Evolutionary conservation across 176 grass and related monocot species (phyloP), one percentile per base, ranked within the genome.

Genomic region (Panicum miliaceum): DNA sequence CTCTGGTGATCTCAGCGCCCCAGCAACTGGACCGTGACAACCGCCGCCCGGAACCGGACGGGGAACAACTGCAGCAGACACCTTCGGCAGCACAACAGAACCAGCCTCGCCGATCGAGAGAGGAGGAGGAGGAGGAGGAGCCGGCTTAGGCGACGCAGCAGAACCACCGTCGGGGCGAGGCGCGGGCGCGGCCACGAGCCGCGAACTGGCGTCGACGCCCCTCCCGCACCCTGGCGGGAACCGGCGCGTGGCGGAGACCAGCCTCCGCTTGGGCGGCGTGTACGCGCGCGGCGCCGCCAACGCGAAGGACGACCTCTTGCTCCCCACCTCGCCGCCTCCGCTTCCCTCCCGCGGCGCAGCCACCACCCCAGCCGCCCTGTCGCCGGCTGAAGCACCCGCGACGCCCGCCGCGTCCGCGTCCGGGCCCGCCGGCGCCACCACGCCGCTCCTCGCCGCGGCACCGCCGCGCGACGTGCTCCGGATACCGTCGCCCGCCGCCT

Each of bases 151-250:
- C 15, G 26, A 23, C 59, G 32, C 27, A 15, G 6, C 4, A 11
- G 60, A 63, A 16, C 9, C 45, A 8, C 10, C 41, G 12, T 19
- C 52, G 23, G 53, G n/a, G 46, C 41, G n/a, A n/a, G n/a, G 6
- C 13, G 56, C 12, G 27, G 48, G 48, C 0, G 50, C 50, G 50
- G 14, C 27, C 14, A 11, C 57, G 22, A 71, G 19, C 32, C 51
- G n/a, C 11, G 52, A 45, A 25, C 19, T 19, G 7, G 4, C 19
- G 52, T 20, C 52, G 52, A 6, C 52, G 52, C 38, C 62, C 57
- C 71, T 75, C 47, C 81, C 87, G 56, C 34, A 70, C 12, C 82
- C 65, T 19, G 56, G 67, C 22, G 66, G 59, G 66, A 68, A 90
- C 13, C 16, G 20, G 5, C 84, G 77, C 4, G 23, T 11, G 0